These are phyloP conservation scores for Hypericum androsaemum DNA, from an alignment of 345 rosid species.

Conservation along the genomic window DNA sequence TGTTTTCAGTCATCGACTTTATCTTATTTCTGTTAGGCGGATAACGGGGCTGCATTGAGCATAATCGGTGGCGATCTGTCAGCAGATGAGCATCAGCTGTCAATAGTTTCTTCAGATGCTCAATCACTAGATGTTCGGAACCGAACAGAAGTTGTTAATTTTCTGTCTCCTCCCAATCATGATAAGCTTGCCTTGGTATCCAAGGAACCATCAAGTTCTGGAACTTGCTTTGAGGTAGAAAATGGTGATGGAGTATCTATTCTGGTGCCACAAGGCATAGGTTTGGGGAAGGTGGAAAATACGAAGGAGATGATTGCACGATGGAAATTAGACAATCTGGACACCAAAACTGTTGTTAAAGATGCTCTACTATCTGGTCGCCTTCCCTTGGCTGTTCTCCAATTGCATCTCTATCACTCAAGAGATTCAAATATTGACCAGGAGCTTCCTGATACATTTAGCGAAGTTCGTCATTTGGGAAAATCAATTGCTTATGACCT, in stretches of 20 bases:
- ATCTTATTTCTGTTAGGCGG: constrained; percentile 44
- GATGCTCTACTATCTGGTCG: constrained; percentile 93
- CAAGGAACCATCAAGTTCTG: constrained; percentile 29
- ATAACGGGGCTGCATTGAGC: constrained; percentile 32
- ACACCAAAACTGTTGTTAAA: constrained; percentile 76
- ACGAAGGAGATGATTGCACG: constrained; percentile 97
- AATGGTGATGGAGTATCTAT: constrained; percentile 41
- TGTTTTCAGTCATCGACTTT: background rate
- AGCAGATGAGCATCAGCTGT: constrained; percentile 52
- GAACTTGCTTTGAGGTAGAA: constrained; percentile 27
- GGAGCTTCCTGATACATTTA: constrained; percentile 66
- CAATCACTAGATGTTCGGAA: constrained; percentile 27
- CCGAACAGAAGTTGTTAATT: constrained; percentile 23
- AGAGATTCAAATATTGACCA: constrained; percentile 41
- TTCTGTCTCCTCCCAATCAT: constrained; percentile 18
- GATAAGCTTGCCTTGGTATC: constrained; percentile 54
- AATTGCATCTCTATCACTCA: constrained; percentile 83
- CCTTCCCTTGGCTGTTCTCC: constrained; percentile 95
- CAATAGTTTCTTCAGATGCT: constrained; percentile 33
- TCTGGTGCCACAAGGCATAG: constrained; percentile 36
- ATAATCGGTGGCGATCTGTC: constrained; percentile 25
- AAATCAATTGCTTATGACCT: constrained; percentile 90
- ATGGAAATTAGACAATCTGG: constrained; percentile 77
- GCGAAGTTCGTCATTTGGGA: constrained; percentile 83
- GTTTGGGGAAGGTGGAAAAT: constrained; percentile 62